Conservation (phyloP, 768 basidiomycete genomes). For the Suillus sp. region DNA sequence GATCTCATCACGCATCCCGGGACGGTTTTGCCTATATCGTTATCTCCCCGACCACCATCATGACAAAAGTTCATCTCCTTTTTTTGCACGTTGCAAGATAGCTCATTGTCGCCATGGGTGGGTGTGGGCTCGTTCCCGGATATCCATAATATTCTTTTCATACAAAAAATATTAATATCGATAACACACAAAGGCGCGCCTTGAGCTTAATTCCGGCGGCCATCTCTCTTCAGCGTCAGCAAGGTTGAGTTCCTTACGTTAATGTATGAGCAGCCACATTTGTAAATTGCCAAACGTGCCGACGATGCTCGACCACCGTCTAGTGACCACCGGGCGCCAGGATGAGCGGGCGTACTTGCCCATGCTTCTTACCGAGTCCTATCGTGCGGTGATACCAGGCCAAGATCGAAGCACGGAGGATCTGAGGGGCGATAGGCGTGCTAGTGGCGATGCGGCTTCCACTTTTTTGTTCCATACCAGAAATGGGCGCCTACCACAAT, state of each 20-base stretch:
- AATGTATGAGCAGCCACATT: not conserved
- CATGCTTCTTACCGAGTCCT: conserved; percentile 1
- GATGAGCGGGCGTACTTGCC: not conserved
- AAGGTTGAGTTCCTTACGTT: not conserved
- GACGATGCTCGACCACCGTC: not conserved
- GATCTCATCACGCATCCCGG: conserved; percentile 21
- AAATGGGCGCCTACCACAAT: conserved; percentile 8
- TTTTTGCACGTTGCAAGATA: conserved; percentile 7
- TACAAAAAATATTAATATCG: conserved; percentile 3
- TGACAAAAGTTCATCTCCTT: conserved; percentile 12
- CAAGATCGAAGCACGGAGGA: conserved; percentile 16
- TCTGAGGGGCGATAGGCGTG: conserved; percentile 16
- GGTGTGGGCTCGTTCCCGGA: not conserved
- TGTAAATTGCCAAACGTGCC: not conserved
- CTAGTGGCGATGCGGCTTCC: conserved; percentile 16
- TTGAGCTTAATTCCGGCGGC: not conserved
- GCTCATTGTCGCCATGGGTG: conserved; percentile 2
- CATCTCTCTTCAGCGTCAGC: not conserved
- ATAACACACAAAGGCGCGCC: not conserved
- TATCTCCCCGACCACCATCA: conserved; percentile 26
- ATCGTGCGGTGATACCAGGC: conserved; percentile 8
- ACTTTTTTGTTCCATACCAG: not conserved
- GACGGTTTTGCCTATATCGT: conserved; percentile 18
- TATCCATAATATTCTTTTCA: too few species aligned
- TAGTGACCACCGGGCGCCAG: not conserved